Conservation (phyloP, 176 grass and related monocot genomes). For the Microstegium vimineum region DNA sequence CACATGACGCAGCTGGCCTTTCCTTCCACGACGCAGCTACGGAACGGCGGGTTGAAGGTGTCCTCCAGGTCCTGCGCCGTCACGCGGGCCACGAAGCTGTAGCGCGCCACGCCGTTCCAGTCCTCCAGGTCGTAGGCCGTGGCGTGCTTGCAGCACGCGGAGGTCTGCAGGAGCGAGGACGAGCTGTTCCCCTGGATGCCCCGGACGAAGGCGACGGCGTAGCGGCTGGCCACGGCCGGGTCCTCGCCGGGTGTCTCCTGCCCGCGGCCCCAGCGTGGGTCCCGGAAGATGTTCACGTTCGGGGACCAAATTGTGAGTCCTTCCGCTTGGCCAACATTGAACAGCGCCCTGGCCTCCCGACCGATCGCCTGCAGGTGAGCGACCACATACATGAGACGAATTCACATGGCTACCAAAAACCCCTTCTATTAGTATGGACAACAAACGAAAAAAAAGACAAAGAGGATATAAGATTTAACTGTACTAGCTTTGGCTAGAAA, state of each 20-base stretch:
- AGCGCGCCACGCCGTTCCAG: conserved; percentile 45
- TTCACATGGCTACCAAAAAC: neutral
- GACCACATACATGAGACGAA: neutral
- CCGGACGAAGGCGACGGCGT: conserved; percentile 50
- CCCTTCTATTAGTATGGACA: no score
- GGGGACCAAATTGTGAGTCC: conserved; percentile 67
- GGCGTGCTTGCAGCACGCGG: conserved; percentile 78
- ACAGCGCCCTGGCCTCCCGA: conserved; percentile 28
- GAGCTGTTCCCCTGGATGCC: conserved; percentile 47
- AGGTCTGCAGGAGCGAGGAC: conserved; percentile 39
- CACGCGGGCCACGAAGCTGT: conserved; percentile 46
- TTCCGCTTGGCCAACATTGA: conserved; percentile 47
- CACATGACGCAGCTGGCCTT: conserved; percentile 66
- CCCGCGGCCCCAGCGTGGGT: conserved; percentile 61
- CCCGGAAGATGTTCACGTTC: conserved; percentile 63
- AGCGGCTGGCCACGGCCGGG: conserved; percentile 38
- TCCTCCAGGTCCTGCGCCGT: conserved; percentile 62
- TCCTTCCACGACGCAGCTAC: conserved; percentile 57
- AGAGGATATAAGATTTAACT: no score
- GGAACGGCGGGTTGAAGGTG: conserved; percentile 73
- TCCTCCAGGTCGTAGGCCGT: conserved; percentile 69
- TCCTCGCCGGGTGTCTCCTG: conserved; percentile 73
- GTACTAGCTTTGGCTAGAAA: no score
- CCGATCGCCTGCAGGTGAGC: conserved; percentile 17
- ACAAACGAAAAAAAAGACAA: no score